Base-by-base conservation (phyloP, 2,329 filamentous ascomycete species). In the Neocucurbitaria cava region DNA sequence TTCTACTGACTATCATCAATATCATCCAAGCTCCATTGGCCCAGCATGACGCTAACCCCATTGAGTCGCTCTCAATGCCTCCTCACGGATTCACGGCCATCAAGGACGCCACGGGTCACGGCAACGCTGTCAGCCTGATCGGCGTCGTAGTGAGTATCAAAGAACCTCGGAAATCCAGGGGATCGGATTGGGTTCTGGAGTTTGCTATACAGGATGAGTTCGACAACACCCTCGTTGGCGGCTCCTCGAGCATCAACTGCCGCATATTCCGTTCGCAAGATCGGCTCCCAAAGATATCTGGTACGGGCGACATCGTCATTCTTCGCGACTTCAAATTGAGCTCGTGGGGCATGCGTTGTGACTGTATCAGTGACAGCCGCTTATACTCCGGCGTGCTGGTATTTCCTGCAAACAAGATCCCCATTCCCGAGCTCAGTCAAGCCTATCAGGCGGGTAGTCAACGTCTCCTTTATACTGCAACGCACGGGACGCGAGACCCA, bases 91-190 rank as follows among this genome's bases (percentile, higher is more conserved):
- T 85, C 62, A 69, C 75, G 5, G 73, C 76, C 38, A 74, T 85
- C 61, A 67, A 76, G 58, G 70, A 86, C 24, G 53, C 51, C 38
- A 54, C 21, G 18, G 69, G 72, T 21, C 50, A 73, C 11, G 60
- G 8, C 15, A 62, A 23, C 69, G 24, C 51, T 5, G 78, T 87
- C 59, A 88, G 80, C 74, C 76, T 95, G 36, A 82, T 92, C 46
- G 92, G 91, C 1, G 75, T 94, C 4, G 84, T 94, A 3, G 84
- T 85, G 46, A 90, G 94, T 63, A 82, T 81, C 44, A 81, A 85
- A n/a, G 53, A 44, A 52, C 74, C 80, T 0, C 83, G 86, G 0
- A 51, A 70, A 10, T 86, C 86, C 1, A 77, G 57, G 49, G 82
- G 83, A 20, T 66, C 71, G 21, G 88, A 90, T 82, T 75, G 60